Conservation (phyloP, 176 grass and related monocot species). For the Stipa capillata region DNA sequence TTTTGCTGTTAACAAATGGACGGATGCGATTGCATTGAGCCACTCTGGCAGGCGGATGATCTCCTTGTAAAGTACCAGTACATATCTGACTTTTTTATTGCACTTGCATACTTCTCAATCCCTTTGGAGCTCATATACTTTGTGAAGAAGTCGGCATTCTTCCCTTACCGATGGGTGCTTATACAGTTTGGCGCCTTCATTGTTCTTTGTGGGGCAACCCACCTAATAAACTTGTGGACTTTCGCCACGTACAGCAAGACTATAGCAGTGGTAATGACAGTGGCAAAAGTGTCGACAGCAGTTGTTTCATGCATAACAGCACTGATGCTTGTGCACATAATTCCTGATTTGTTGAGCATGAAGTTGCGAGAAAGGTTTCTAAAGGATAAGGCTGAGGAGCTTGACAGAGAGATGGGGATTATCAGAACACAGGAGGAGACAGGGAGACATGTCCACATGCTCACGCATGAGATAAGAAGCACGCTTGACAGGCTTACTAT, state of each 20-base stretch:
- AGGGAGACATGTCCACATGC: conserved; percentile 78
- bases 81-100: conserved; percentile 88
- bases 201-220: conserved; percentile 79
- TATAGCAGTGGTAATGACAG: conserved; percentile 52
- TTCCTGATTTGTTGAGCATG: conserved; percentile 72
- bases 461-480: conserved; percentile 90
- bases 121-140: conserved; percentile 95
- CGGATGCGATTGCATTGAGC: conserved; percentile 77
- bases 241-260: conserved; percentile 52
- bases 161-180: conserved; percentile 79
- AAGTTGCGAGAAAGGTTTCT: conserved; percentile 73
- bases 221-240: conserved; percentile 81
- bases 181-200: conserved; percentile 93
- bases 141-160: conserved; percentile 64
- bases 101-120: conserved; percentile 86
- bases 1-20: conserved; percentile 43
- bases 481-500: conserved; percentile 86
- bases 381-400: conserved; percentile 65
- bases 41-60: conserved; percentile 72
- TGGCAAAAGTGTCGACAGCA: conserved; percentile 56
- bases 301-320: conserved; percentile 83
- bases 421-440: conserved; percentile 75
- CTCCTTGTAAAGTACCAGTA: conserved; percentile 95
- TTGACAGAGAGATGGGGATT: conserved; percentile 79
- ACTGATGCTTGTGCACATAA: conserved; percentile 82